Evolutionary conservation across 257 asterid genomes (phyloP).

Genomic region (Scutellaria minor): DNA sequence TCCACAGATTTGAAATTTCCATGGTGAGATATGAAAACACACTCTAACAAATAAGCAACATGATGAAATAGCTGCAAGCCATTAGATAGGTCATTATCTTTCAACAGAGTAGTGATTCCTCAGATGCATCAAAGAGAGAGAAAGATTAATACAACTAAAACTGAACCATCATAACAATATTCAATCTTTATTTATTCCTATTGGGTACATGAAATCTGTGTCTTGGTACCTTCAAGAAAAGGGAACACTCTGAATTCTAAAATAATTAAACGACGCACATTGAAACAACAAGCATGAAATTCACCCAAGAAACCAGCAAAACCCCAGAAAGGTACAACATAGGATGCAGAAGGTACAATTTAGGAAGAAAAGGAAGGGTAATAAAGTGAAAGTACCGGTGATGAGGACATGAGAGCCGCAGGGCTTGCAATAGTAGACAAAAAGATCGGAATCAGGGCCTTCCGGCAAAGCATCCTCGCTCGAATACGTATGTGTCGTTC

Average conservation of each 20-base stretch:
- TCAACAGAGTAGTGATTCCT: neutral
- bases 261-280: neutral
- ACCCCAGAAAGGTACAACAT: neutral
- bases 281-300: constrained; percentile 3
- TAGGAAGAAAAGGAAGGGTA: neutral
- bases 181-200: neutral
- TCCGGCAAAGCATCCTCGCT: constrained; percentile 95
- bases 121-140: too few relatives aligned
- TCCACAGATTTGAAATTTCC: neutral
- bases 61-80: neutral
- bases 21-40: too few relatives aligned
- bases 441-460: constrained; percentile 90
- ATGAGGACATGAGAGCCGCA: constrained; percentile 96
- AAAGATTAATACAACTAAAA: neutral
- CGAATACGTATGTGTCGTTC: constrained; percentile 96
- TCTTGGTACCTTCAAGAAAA: neutral
- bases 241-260: neutral
- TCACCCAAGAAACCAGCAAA: neutral
- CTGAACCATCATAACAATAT: neutral
- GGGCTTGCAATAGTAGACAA: constrained; percentile 95
- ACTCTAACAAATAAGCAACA: too few relatives aligned
- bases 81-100: neutral
- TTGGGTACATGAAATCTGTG: neutral
- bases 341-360: neutral
- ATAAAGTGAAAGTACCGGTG: constrained; percentile 59